phyloP scores from a whole-genome alignment of 495 filamentous ascomycete genomes.

The Aspergillus nidulans region DNA sequence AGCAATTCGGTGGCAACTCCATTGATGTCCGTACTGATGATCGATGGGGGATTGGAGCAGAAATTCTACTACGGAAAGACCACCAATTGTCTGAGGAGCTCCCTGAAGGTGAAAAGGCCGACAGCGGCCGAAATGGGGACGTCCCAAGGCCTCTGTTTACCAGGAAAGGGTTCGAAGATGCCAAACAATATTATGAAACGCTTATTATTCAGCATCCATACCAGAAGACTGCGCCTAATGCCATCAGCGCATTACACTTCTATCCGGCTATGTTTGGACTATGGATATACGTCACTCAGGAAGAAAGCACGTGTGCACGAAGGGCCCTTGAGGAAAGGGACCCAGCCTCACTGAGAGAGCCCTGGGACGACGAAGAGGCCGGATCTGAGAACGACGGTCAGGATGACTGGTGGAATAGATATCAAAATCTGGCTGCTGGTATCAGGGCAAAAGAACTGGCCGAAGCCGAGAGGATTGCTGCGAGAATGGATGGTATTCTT shows the following conservation, averaged over 20 bases:
- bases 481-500: slow-evolving; percentile 60
- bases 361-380: slow-evolving; percentile 30
- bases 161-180: slow-evolving; percentile 49
- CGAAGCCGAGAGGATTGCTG: slow-evolving; percentile 52
- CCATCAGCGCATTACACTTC: slow-evolving; percentile 51
- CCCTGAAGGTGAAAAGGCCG: not conserved
- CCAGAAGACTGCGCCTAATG: slow-evolving; percentile 39
- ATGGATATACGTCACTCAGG: slow-evolving; percentile 59
- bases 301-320: slow-evolving; percentile 38
- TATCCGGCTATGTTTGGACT: slow-evolving; percentile 65
- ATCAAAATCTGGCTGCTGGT: slow-evolving; percentile 19
- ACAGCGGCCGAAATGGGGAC: not conserved
- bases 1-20: slow-evolving; percentile 44
- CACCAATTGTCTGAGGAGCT: slow-evolving; percentile 16
- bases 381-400: slow-evolving; percentile 15
- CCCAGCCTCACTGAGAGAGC: slow-evolving; percentile 20
- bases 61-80: slow-evolving; percentile 54
- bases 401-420: slow-evolving; percentile 13
- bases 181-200: slow-evolving; percentile 60
- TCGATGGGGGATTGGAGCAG: slow-evolving; percentile 67
- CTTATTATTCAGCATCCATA: slow-evolving; percentile 64
- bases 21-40: slow-evolving; percentile 52
- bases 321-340: slow-evolving; percentile 19
- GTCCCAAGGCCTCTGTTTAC: slow-evolving; percentile 33
- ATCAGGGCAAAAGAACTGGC: slow-evolving; percentile 34